Conservation (phyloP, 2,329 filamentous ascomycete species). For the Fusarium papillatum region DNA sequence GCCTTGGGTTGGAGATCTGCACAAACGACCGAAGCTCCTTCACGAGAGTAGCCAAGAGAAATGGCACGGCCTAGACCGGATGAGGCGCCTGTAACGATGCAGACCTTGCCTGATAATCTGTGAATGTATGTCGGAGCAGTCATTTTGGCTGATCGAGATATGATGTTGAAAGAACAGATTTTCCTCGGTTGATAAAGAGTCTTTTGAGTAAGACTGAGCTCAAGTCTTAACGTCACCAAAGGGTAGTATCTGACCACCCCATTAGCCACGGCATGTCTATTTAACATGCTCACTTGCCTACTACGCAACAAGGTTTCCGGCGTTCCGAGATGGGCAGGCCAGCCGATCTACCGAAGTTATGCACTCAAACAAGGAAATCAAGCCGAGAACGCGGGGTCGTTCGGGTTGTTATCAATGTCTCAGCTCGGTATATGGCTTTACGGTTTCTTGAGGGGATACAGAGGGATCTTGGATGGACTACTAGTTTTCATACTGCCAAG, state of each 20-base stretch:
- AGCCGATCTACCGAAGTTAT: background rate
- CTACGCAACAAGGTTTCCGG: background rate
- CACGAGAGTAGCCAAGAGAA: constrained; percentile 55
- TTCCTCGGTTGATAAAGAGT: background rate
- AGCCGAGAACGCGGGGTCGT: background rate
- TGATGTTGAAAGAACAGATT: accelerated
- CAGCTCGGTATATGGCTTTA: background rate
- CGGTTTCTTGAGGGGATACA: constrained; percentile 57
- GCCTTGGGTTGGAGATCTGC: constrained; percentile 52
- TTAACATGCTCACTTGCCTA: background rate
- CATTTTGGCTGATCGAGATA: background rate
- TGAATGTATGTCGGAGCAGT: background rate
- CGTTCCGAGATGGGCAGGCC: background rate
- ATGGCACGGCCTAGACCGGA: constrained; percentile 62
- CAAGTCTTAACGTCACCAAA: background rate
- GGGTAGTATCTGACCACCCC: background rate
- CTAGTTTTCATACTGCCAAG: constrained; percentile 45
- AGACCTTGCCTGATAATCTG: constrained; percentile 44
- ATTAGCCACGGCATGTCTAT: background rate
- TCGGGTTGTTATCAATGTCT: background rate
- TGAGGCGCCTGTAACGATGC: constrained; percentile 61
- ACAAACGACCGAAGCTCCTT: constrained; percentile 58
- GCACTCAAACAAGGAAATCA: background rate
- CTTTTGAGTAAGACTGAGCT: background rate
- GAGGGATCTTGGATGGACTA: constrained; percentile 74